Conservation (phyloP, 495 filamentous ascomycete genomes). For the Trypethelium eluteriae region DNA sequence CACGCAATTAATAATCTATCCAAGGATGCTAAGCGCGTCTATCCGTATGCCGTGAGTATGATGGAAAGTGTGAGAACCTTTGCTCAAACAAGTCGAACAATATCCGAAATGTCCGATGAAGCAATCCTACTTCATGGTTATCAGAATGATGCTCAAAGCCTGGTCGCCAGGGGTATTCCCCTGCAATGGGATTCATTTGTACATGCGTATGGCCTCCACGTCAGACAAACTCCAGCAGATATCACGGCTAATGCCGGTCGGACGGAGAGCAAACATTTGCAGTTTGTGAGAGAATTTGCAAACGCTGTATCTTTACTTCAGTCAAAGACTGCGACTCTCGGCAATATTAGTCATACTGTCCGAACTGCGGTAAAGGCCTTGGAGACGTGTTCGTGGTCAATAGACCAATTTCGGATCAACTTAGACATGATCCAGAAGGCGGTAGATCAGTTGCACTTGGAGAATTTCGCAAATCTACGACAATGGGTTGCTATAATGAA, state of each 20-base stretch:
- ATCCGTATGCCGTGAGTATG: conserved; percentile 91
- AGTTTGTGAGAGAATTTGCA: conserved; percentile 91
- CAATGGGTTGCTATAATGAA: conserved; percentile 87
- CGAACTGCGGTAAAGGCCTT: conserved; percentile 75
- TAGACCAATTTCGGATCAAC: conserved; percentile 64
- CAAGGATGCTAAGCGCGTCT: conserved; percentile 93
- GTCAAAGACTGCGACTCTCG: conserved; percentile 68
- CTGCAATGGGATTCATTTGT: conserved; percentile 96
- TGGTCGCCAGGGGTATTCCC: conserved; percentile 78
- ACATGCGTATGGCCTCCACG: conserved; percentile 85
- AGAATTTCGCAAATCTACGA: conserved; percentile 85
- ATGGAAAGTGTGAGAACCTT: conserved; percentile 95
- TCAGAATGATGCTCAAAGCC: conserved; percentile 71
- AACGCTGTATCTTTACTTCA: conserved; percentile 76
- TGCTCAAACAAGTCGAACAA: conserved; percentile 74
- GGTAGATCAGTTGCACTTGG: conserved; percentile 90
- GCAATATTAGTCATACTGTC: conserved; percentile 71
- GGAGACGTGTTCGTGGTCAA: conserved; percentile 75
- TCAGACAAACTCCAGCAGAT: conserved; percentile 54
- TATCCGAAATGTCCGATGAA: conserved; percentile 75
- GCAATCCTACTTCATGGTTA: conserved; percentile 82
- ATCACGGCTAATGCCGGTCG: conserved; percentile 36
- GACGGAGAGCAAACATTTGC: conserved; percentile 84
- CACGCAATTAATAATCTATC: conserved; percentile 90
- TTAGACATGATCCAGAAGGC: conserved; percentile 76